These are phyloP conservation scores for Pyrus betulifolia DNA, from an alignment of 306 rosid species.

Conservation along the genomic window DNA sequence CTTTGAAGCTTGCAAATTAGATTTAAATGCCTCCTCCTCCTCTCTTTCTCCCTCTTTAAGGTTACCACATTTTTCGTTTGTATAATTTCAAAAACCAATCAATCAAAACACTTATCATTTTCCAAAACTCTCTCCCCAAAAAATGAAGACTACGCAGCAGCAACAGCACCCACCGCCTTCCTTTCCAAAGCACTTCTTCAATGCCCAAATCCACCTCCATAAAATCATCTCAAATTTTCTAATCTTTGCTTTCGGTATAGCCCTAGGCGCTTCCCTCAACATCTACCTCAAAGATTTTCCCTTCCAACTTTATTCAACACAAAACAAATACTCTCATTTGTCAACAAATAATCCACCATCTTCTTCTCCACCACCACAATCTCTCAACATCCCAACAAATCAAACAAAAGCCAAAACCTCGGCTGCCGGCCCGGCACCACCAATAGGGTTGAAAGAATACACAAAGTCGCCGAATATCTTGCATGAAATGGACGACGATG, in stretches of 20 bases:
- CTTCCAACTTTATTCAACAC: conserved; percentile 19
- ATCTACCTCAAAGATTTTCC: conserved; percentile 28
- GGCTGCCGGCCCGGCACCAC: background rate
- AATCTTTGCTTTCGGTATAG: conserved; percentile 49
- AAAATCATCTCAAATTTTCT: conserved; percentile 30
- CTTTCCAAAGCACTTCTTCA: conserved; percentile 21
- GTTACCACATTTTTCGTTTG: background rate
- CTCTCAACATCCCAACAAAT: background rate
- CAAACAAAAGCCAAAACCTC: background rate
- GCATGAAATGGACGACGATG: conserved; percentile 70
- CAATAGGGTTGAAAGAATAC: conserved; percentile 27
- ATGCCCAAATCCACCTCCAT: conserved; percentile 29
- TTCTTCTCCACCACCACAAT: background rate
- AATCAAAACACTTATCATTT: background rate
- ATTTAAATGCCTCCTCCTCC: background rate
- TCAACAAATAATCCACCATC: background rate
- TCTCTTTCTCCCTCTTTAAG: background rate
- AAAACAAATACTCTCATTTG: background rate
- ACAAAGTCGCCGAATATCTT: conserved; percentile 24
- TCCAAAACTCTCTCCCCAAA: background rate
- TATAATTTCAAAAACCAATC: background rate
- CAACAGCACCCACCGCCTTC: conserved; percentile 8
- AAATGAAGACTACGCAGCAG: conserved; percentile 20
- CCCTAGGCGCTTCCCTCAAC: conserved; percentile 50
- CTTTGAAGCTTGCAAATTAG: background rate